These are phyloP conservation scores for Pestalotiopsis sp. DNA, from an alignment of 2,329 filamentous ascomycete genomes.

Conservation along the genomic window DNA sequence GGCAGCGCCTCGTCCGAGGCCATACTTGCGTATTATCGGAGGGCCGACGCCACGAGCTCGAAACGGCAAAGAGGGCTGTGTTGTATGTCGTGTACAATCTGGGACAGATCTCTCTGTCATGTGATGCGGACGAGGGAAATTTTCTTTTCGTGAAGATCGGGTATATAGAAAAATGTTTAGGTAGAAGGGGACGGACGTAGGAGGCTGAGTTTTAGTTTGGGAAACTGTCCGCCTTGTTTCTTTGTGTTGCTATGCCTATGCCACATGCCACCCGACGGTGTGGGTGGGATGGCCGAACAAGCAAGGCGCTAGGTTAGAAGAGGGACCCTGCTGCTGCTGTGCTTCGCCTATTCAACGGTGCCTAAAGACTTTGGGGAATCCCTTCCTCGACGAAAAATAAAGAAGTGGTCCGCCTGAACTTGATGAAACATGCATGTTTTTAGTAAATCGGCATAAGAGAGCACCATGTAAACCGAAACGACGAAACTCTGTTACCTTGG, in stretches of 20 bases:
- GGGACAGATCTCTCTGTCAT: neutral
- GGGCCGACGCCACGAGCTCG: neutral
- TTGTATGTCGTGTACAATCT: neutral
- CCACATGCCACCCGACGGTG: neutral
- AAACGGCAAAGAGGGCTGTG: neutral
- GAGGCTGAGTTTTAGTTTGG: neutral
- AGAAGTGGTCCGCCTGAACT: neutral
- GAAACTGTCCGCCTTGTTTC: neutral
- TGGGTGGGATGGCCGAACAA: neutral
- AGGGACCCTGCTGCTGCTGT: neutral
- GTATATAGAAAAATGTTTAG: neutral
- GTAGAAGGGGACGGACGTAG: neutral
- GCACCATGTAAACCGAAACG: neutral
- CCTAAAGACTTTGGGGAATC: neutral
- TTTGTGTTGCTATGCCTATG: neutral
- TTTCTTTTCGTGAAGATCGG: neutral
- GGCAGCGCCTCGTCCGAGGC: slow-evolving; percentile 49
- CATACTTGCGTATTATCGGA: slow-evolving; percentile 30
- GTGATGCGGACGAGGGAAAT: neutral
- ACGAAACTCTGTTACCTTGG: neutral
- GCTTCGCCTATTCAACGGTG: neutral
- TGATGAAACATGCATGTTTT: neutral
- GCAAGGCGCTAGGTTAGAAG: too few relatives aligned
- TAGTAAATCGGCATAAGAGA: neutral
- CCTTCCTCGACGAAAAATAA: neutral